Evolutionary conservation across 2,329 filamentous ascomycete species (phyloP), one percentile per base, ranked within the genome.

Genomic region (Sodiomyces alkalinus): DNA sequence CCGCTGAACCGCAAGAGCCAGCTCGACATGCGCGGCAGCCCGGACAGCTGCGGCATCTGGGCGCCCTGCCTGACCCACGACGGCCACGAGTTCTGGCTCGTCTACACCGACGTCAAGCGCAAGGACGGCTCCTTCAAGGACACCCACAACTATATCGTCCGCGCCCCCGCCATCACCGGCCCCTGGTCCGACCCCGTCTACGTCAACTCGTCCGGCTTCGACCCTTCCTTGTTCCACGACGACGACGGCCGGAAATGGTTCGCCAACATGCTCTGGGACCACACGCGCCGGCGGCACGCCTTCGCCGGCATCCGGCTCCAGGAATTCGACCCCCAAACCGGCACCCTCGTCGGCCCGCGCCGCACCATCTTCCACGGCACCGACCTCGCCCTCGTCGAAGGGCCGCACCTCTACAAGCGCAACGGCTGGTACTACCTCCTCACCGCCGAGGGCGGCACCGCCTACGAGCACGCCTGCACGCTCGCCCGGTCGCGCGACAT

Each of bases 41-140:
- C 67, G 1, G 66, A 72, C 42, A 67, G 63, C 44, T 68, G 67
- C 39, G 68, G 67, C 20, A 52, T 76, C n/a, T 76, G 70, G 68
- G 70, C 71, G 2, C 72, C 72, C 0, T 76, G 71, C 39, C 55
- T 77, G 13, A 67, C 62, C 0, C 67, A 75, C 37, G 69, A 74
- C 36, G 68, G 67, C 25, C 53, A 62, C 3, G 60, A 51, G 30
- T 76, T 74, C 48, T 75, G 63, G 59, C 60, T 76, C 5, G 70
- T 75, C 2, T 76, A 72, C 44, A 74, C 70, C 1, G 68, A 75
- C 39, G 69, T 76, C 11, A 76, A 74, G 50, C 67, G 71, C 37
- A 75, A 75, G 43, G 72, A 76, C 38, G 72, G 71, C 9, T 67
- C 62, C 3, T 74, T 73, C 57, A 74, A 72, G 44, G 70, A 74